Conservation (phyloP, 768 basidiomycete species). For the Podaxis pistillaris region DNA sequence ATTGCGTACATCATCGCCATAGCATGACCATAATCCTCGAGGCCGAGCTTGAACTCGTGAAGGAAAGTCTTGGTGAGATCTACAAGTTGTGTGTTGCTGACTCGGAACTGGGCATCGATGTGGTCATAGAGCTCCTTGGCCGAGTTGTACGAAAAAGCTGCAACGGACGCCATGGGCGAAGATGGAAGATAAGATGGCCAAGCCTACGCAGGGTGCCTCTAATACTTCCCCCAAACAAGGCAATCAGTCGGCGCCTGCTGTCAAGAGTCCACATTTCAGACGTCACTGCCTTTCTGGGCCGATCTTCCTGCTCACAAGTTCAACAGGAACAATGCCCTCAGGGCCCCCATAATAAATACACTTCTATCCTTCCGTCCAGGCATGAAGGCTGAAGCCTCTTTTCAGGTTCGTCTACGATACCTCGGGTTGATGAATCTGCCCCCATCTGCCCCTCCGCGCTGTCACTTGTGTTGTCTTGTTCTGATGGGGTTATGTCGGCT, state of each 20-base stretch:
- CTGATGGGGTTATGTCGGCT: background rate
- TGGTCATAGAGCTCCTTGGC: slow-evolving; percentile 54
- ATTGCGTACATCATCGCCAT: slow-evolving; percentile 88
- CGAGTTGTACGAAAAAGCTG: slow-evolving; percentile 39
- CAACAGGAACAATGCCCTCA: background rate
- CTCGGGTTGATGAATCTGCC: slow-evolving; percentile 1
- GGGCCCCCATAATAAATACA: background rate
- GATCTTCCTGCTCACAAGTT: background rate
- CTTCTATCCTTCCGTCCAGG: background rate
- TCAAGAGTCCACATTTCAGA: background rate
- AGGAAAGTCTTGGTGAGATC: slow-evolving; percentile 79
- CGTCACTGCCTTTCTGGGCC: slow-evolving; percentile 6
- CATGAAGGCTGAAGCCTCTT: background rate
- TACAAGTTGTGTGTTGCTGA: slow-evolving; percentile 58
- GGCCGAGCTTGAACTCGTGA: slow-evolving; percentile 73
- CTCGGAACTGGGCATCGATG: slow-evolving; percentile 72
- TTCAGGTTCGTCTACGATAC: background rate
- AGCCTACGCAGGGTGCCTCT: background rate
- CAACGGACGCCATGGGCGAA: slow-evolving; percentile 39
- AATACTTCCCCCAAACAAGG: slow-evolving; percentile 3
- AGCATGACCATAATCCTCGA: slow-evolving; percentile 68
- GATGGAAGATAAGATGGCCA: slow-evolving; percentile 7
- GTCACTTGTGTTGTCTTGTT: background rate
- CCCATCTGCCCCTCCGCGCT: background rate
- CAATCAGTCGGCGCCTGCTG: background rate